phyloP scores from a whole-genome alignment of 805 yeast genomes.

The Myxozyma udenii region DNA sequence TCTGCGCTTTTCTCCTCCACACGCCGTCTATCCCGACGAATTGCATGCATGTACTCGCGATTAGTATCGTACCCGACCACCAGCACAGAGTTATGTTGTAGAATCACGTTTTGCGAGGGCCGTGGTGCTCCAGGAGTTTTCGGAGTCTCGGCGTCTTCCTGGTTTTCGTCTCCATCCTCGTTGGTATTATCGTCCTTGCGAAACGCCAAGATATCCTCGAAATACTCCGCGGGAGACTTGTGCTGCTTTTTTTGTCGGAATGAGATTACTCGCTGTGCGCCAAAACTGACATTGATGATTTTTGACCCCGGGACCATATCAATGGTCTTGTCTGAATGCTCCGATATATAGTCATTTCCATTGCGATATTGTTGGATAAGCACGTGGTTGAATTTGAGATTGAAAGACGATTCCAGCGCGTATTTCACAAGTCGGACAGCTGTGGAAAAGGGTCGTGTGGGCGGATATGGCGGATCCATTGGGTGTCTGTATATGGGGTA shows the following conservation, averaged over 20 bases:
- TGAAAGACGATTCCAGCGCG: constrained; percentile 6
- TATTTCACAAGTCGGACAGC: constrained; percentile 1
- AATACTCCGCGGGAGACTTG: not conserved
- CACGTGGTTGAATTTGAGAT: constrained; percentile 24
- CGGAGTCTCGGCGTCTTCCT: constrained; percentile 1
- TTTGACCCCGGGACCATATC: constrained; percentile 29
- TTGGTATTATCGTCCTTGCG: not conserved
- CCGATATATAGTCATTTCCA: constrained; percentile 27
- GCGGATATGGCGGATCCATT: constrained; percentile 19
- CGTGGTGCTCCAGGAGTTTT: constrained; percentile 11
- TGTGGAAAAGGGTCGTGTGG: constrained; percentile 2
- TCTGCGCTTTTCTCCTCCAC: not conserved
- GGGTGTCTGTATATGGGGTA: constrained; percentile 29
- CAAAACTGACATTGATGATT: constrained; percentile 26
- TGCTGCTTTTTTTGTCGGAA: constrained; percentile 10
- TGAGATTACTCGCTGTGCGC: constrained; percentile 22
- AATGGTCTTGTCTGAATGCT: constrained; percentile 30
- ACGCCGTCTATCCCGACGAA: constrained; percentile 15
- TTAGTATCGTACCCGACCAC: constrained; percentile 25
- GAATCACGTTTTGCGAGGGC: constrained; percentile 12
- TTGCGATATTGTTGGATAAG: constrained; percentile 27
- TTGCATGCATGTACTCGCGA: constrained; percentile 25
- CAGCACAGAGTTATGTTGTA: constrained; percentile 21
- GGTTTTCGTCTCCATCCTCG: not conserved
- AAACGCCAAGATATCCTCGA: not conserved